Evolutionary conservation across 352 stramenopile species (phyloP).

Genomic region (Phytophthora idaei): DNA sequence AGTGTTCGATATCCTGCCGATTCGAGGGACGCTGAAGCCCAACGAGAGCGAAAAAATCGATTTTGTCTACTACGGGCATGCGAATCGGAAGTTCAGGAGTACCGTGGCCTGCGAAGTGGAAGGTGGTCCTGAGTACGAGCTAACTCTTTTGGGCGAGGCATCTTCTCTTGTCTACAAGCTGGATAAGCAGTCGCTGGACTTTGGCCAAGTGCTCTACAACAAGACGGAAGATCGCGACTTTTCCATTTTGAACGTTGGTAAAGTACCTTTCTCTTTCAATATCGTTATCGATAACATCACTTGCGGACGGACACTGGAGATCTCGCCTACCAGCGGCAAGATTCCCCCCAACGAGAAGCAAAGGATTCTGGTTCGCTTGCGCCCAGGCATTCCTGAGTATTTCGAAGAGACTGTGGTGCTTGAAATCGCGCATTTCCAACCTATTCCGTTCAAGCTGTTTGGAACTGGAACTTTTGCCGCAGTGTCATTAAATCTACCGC

Average conservation of each 20-base stretch:
- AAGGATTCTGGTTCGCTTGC: constrained; percentile 85
- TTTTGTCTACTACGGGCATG: constrained; percentile 94
- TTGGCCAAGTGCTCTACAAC: constrained; percentile 94
- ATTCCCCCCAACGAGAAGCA: constrained; percentile 92
- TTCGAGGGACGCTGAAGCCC: constrained; percentile 84
- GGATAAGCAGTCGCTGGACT: constrained; percentile 92
- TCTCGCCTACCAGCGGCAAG: constrained; percentile 79
- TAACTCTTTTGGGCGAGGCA: constrained; percentile 89
- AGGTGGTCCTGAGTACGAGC: constrained; percentile 93
- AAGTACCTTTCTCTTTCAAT: constrained; percentile 91
- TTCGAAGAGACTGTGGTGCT: constrained; percentile 91
- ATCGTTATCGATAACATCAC: constrained; percentile 53
- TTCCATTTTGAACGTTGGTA: constrained; percentile 91
- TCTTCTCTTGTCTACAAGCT: constrained; percentile 92
- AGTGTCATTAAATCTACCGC: constrained; percentile 89
- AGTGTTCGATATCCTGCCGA: constrained; percentile 96
- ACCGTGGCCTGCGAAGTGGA: constrained; percentile 92
- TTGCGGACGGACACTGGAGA: constrained; percentile 65
- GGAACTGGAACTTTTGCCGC: constrained; percentile 91
- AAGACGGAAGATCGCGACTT: constrained; percentile 93
- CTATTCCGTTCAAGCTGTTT: constrained; percentile 89
- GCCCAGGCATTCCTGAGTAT: constrained; percentile 85
- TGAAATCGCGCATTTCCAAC: constrained; percentile 95
- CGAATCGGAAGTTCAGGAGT: constrained; percentile 91
- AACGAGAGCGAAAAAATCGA: constrained; percentile 93